These are phyloP conservation scores for Pyrenopolyporus hunteri DNA, from an alignment of 495 filamentous ascomycete species.

Conservation along the genomic window DNA sequence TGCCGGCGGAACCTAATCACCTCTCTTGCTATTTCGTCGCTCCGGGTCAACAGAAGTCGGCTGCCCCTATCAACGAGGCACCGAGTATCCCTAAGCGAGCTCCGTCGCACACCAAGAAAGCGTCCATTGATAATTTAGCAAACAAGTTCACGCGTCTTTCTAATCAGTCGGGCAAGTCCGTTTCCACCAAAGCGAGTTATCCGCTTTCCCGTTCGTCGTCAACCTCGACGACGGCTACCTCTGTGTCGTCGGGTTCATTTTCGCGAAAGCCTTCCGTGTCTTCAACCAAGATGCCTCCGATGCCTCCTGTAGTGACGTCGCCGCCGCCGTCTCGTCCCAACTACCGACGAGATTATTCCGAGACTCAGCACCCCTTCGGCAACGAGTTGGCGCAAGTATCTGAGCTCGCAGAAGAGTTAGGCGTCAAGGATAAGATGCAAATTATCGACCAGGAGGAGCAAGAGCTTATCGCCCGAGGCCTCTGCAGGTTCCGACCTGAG, in stretches of 20 bases:
- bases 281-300: slow-evolving; percentile 12
- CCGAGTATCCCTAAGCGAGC: slow-evolving; percentile 76
- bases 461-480: slow-evolving; percentile 66
- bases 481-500: slow-evolving; percentile 75
- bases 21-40: slow-evolving; percentile 78
- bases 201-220: slow-evolving; percentile 56
- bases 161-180: slow-evolving; percentile 51
- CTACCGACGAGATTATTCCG: slow-evolving; percentile 41
- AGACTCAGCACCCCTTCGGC: slow-evolving; percentile 64
- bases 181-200: slow-evolving; percentile 54
- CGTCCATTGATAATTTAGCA: slow-evolving; percentile 56
- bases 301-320: slow-evolving; percentile 39
- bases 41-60: slow-evolving; percentile 49
- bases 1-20: slow-evolving; percentile 72
- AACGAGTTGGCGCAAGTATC: slow-evolving; percentile 76
- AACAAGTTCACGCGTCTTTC: slow-evolving; percentile 65
- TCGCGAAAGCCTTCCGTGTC: slow-evolving; percentile 47
- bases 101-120: slow-evolving; percentile 81
- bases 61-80: slow-evolving; percentile 52
- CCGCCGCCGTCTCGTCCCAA: slow-evolving; percentile 43
- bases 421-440: slow-evolving; percentile 64
- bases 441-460: slow-evolving; percentile 75
- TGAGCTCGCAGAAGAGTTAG: slow-evolving; percentile 88
- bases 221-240: slow-evolving; percentile 52
- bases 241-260: slow-evolving; percentile 43